Base-by-base conservation (phyloP, 1,284 basidiomycete species). In the Ganoderma meredithae region DNA sequence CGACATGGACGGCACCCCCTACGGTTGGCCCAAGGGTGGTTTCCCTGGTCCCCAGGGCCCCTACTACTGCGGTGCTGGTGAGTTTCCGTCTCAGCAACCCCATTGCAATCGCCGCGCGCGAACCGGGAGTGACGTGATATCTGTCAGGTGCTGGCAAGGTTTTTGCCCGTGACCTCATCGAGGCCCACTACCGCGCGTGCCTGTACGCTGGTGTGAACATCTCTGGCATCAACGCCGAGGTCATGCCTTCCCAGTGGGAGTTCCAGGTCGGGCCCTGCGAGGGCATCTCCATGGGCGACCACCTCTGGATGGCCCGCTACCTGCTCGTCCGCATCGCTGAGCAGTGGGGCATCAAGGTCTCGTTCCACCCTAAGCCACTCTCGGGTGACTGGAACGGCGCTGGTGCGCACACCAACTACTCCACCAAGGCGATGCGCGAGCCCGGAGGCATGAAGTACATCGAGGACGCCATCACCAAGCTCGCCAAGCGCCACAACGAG, bases 161-260 rank as follows among this genome's bases (percentile, higher is more conserved):
- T 74, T 97, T 98, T 79, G 98, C 95, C 74, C 96, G 98, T 85
- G 98, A 99, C 84, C 89, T 99, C 77, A 94, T 99, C 79, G 98
- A 99, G 86, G 97, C 98, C 53, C 98, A 99, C 86, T 99, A 99
- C 87, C 94, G 95, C 70, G 92, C 93, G 67, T 99, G 97, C 83
- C 89, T 99, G 69, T 98, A 99, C 83, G 87, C 98, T 74, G 97
- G 96, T 76, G 88, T 99, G 84, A 97, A 96, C 86, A 99, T 99
- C 85, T 97, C 95, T 72, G 98, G 98, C 80, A 99, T 99, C 86
- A 99, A 99, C 82, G 98, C 98, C 74, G 98, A 99, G 85, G 98
- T 99, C 76, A 99, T 99, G 97, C 97, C 98, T 36, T 93, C 97
- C 69, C 98, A 99, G 84, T 99, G 97, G 97, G 97, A 99, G 85